Conservation (phyloP, 306 rosid genomes). For the Aeschynomene evenia region DNA sequence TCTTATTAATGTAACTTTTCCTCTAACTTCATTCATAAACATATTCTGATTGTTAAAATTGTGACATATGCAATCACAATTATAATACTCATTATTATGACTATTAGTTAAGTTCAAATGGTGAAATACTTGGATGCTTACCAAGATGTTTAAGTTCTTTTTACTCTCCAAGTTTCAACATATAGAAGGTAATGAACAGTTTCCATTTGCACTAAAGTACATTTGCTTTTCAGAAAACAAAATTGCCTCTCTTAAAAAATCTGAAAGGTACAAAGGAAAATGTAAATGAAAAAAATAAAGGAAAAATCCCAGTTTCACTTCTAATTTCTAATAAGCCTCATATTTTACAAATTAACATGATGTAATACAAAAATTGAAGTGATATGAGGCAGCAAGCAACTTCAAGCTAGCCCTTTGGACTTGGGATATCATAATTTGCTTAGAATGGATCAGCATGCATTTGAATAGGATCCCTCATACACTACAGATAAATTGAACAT, state of each 20-base stretch:
- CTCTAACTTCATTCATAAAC: no score
- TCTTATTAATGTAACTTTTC: no score
- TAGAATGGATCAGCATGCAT: neutral
- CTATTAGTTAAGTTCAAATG: neutral
- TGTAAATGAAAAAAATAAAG: neutral
- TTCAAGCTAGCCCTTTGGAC: constrained; percentile 1
- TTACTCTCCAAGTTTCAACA: no score
- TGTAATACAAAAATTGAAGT: constrained; percentile 18
- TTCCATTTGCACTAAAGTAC: neutral
- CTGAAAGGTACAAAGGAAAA: neutral
- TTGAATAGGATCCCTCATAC: neutral
- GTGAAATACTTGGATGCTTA: no score
- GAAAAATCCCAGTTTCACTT: neutral
- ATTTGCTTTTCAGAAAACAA: neutral
- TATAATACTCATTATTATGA: no score
- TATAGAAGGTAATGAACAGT: neutral
- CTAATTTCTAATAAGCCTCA: neutral
- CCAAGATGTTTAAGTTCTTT: no score
- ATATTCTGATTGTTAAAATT: no score
- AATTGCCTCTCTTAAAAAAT: neutral
- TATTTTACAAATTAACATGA: neutral
- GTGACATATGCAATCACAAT: neutral
- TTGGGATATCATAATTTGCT: neutral
- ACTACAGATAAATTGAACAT: neutral
- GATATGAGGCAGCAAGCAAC: constrained; percentile 18